These are phyloP conservation scores for Paecilomyces niveus DNA, from an alignment of 2,329 filamentous ascomycete species.

Conservation along the genomic window DNA sequence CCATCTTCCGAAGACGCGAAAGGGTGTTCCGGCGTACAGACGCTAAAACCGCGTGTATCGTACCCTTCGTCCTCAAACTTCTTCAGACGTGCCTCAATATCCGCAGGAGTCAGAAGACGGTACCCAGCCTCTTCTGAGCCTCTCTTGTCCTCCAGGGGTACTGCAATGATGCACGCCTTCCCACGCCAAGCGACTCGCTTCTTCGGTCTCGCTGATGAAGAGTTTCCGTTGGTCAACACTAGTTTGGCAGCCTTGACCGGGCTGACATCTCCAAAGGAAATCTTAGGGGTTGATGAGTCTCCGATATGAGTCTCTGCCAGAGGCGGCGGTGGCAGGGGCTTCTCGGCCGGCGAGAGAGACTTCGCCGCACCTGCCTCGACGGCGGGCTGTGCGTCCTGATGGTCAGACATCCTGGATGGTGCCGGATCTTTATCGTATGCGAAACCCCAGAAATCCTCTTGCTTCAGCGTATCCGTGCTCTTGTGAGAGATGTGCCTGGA, in stretches of 20 bases:
- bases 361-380: conserved; percentile 11
- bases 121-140: conserved; percentile 41
- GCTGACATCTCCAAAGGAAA: conserved; percentile 4
- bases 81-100: conserved; percentile 32
- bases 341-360: conserved; percentile 26
- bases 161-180: conserved; percentile 64
- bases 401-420: conserved; percentile 26
- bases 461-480: conserved; percentile 35
- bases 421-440: conserved; percentile 35
- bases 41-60: conserved; percentile 34
- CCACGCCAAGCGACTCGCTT: conserved; percentile 70
- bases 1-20: conserved; percentile 21
- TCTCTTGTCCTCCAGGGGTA: conserved; percentile 62
- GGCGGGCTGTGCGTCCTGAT: conserved; percentile 15
- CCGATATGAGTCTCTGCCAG: conserved; percentile 13
- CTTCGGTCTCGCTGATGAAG: conserved; percentile 39
- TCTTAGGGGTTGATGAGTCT: conserved; percentile 2
- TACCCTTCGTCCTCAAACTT: conserved; percentile 39
- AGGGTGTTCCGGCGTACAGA: conserved; percentile 21
- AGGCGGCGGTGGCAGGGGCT: conserved; percentile 33
- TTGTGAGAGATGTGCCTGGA: conserved; percentile 28
- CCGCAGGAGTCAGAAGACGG: conserved; percentile 30
- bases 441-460: conserved; percentile 40
- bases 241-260: conserved; percentile 8
- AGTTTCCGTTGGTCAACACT: conserved; percentile 7